Percentiles rank a stretch among this genome's conserved stretches.
These are phyloP conservation scores for Phytophthora chlamydospora DNA, from an alignment of 352 stramenopile species.

Conservation along the genomic window DNA sequence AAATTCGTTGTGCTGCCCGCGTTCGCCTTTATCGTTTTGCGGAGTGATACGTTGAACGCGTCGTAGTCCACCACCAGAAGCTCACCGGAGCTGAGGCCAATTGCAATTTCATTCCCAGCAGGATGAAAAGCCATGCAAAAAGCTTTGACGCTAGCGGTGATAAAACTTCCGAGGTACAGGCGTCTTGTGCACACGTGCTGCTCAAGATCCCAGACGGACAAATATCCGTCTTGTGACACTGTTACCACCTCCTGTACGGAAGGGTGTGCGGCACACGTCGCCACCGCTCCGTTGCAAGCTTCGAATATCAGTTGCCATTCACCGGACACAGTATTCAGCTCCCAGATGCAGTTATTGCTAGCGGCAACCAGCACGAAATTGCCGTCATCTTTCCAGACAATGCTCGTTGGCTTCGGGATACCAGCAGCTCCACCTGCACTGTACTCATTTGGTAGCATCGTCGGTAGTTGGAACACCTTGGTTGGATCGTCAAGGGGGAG, in stretches of 20 bases:
- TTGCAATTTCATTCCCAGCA: slow-evolving; percentile 52
- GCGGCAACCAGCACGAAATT: slow-evolving; percentile 54
- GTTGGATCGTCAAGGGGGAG: slow-evolving; percentile 38
- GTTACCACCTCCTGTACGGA: slow-evolving; percentile 49
- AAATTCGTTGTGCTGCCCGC: slow-evolving; percentile 22
- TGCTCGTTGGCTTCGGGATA: slow-evolving; percentile 54
- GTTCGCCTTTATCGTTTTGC: slow-evolving; percentile 47
- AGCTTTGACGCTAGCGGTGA: slow-evolving; percentile 33
- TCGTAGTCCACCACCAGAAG: slow-evolving; percentile 56
- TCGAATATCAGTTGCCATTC: slow-evolving; percentile 67
- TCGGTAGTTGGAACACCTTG: slow-evolving; percentile 49
- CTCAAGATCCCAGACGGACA: slow-evolving; percentile 63
- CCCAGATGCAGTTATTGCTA: slow-evolving; percentile 72
- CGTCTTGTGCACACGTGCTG: slow-evolving; percentile 44
- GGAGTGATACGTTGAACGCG: slow-evolving; percentile 41
- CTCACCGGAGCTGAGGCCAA: slow-evolving; percentile 61
- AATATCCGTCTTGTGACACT: slow-evolving; percentile 55
- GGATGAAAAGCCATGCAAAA: slow-evolving; percentile 66
- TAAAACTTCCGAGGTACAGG: slow-evolving; percentile 35
- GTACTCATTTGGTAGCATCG: slow-evolving; percentile 39
- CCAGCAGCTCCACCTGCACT: slow-evolving; percentile 3
- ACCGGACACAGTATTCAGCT: slow-evolving; percentile 48
- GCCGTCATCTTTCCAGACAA: slow-evolving; percentile 65
- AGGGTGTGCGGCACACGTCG: slow-evolving; percentile 47
- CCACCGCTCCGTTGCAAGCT: slow-evolving; percentile 45